Conservation (phyloP, 352 stramenopile species). For the Globisporangium splendens region DNA sequence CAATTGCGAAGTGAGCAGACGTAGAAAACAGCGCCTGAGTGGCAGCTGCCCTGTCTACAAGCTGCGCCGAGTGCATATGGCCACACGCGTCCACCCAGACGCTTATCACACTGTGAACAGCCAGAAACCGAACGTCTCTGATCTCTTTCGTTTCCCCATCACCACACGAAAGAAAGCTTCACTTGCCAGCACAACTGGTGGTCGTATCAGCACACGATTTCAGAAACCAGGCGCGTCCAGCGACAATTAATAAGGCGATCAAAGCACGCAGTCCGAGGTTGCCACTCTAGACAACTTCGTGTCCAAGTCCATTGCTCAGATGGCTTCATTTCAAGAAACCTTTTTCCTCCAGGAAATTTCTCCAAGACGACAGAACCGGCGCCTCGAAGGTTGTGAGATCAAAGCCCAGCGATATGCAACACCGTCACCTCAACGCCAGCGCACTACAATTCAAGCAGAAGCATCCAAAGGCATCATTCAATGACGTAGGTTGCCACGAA, state of each 20-base stretch:
- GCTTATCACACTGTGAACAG: neutral
- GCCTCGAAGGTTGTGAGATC: neutral
- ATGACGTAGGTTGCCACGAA: too few relatives aligned
- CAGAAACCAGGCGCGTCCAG: too few relatives aligned
- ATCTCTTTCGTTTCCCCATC: slow-evolving; percentile 1
- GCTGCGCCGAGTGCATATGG: neutral
- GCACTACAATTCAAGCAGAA: too few relatives aligned
- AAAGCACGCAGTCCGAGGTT: too few relatives aligned
- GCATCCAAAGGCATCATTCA: too few relatives aligned
- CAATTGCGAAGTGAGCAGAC: slow-evolving; percentile 13
- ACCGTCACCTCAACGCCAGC: too few relatives aligned
- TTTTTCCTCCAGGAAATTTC: neutral
- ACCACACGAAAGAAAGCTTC: neutral
- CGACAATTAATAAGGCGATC: too few relatives aligned
- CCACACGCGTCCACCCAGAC: slow-evolving; percentile 1
- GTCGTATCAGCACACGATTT: too few relatives aligned
- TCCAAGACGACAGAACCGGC: neutral
- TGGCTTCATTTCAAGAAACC: slow-evolving; percentile 5
- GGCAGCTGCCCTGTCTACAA: neutral
- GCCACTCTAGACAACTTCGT: neutral
- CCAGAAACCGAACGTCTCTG: slow-evolving; percentile 17
- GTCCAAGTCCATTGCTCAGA: neutral
- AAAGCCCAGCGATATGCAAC: neutral
- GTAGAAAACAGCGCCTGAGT: neutral
- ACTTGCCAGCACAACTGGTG: neutral